Evolutionary conservation across 257 asterid species (phyloP), one percentile per base, ranked within the genome.

Genomic region (Gentiana straminea): DNA sequence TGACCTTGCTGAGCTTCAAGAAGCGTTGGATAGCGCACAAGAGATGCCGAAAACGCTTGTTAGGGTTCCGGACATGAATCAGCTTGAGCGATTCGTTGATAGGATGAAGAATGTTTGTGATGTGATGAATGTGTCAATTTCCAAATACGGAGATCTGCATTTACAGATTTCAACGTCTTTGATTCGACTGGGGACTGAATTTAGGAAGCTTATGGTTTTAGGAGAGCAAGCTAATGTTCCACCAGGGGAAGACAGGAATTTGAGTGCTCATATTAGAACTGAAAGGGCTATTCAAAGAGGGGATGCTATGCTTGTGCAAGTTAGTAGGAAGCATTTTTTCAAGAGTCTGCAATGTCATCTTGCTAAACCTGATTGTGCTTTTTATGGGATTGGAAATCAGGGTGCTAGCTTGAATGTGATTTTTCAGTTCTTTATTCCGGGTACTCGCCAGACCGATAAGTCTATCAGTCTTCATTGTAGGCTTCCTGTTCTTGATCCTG

Each of bases 401-500:
- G 89, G 97, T 8, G 78, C 76, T 62, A 84, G 89, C 65, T 65
- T 88, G 84, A 73, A 88, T 34, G 78, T 91, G 64, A 82, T 91
- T 9, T 91, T 87, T 65, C 97, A 91, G 88, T 91, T 91, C 86
- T 85, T 81, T 54, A 68, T 81, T 41, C 93, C 95, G 0, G 97
- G 97, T 4, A 84, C 97, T 0, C 83, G 86, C 63, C 80, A 72
- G 24, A 85, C 83, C 0, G 97, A 91, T 70, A 91, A 85, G 62
- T 79, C 95, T 0, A 83, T 91, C 46, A 87, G 98, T 56, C 67
- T 87, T 64, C 93, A 91, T 66, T 91, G 95, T 61, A 64, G 90
- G 77, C 77, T 91, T 66, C 97, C 97, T 3, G 98, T 87, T 32
- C 97, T 91, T 10, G 97, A 91, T 77, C 87, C 93, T 0, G 98